These are phyloP conservation scores for Prunus yedoensis DNA, from an alignment of 331 rosid species.

Conservation along the genomic window DNA sequence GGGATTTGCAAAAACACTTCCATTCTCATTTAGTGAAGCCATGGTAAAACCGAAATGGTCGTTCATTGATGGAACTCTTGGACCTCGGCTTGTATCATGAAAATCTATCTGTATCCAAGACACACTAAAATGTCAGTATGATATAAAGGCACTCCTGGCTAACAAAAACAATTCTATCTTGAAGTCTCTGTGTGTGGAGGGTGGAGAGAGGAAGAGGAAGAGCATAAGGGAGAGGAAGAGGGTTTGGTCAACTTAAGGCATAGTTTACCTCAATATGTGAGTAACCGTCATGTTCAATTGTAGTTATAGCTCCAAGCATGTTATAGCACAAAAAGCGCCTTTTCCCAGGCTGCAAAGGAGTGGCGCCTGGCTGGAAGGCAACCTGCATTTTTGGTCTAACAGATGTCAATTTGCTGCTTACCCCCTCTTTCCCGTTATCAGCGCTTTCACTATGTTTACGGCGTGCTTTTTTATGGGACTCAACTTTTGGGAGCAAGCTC, in stretches of 20 bases:
- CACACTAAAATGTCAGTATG: constrained; percentile 27
- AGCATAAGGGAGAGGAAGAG: neutral
- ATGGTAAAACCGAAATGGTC: constrained; percentile 98
- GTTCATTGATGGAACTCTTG: constrained; percentile 94
- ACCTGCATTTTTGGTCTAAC: constrained; percentile 64
- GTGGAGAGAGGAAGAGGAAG: neutral
- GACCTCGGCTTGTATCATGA: constrained; percentile 88
- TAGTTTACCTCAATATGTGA: constrained; percentile 82
- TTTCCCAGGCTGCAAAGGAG: constrained; percentile 78
- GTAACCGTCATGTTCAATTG: constrained; percentile 79
- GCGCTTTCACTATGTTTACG: constrained; percentile 41
- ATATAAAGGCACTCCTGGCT: neutral
- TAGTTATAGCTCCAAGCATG: constrained; percentile 87
- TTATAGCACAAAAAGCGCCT: constrained; percentile 88
- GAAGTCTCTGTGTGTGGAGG: neutral
- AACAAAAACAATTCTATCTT: neutral
- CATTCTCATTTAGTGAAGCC: constrained; percentile 87
- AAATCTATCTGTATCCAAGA: constrained; percentile 73
- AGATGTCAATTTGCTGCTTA: constrained; percentile 34
- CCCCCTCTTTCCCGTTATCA: constrained; percentile 42
- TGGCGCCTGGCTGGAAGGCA: constrained; percentile 89
- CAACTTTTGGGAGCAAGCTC: constrained; percentile 45
- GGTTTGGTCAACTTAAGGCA: constrained; percentile 11
- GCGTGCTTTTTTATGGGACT: constrained; percentile 56
- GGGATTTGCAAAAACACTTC: constrained; percentile 82